These are phyloP conservation scores for Lepidium sativum DNA, from an alignment of 345 rosid genomes.

Conservation along the genomic window DNA sequence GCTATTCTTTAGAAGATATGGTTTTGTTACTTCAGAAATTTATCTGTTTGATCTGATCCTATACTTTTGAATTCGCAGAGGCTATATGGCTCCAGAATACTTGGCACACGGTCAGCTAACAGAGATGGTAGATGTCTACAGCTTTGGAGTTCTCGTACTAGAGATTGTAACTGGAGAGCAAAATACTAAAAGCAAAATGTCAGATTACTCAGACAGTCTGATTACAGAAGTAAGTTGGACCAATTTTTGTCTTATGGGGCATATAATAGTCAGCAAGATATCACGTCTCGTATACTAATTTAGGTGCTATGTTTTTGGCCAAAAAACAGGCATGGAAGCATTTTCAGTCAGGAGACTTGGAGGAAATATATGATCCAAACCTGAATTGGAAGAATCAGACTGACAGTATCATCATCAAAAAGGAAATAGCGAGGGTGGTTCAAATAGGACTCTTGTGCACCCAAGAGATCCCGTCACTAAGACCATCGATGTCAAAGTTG, in stretches of 20 bases:
- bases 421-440: conserved; percentile 53
- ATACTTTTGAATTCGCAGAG: conserved; percentile 36
- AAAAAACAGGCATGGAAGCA: conserved; percentile 60
- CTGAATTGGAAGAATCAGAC: conserved; percentile 34
- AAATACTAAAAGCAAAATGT: conserved; percentile 58
- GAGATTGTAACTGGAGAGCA: conserved; percentile 78
- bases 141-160: conserved; percentile 76
- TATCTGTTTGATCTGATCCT: neutral
- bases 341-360: conserved; percentile 57
- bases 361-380: conserved; percentile 67
- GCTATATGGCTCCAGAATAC: conserved; percentile 97
- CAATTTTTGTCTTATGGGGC: neutral
- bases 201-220: conserved; percentile 78
- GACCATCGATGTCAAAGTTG: conserved; percentile 65
- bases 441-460: conserved; percentile 76
- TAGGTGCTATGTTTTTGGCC: neutral
- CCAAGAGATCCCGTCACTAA: conserved; percentile 60
- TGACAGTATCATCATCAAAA: conserved; percentile 34
- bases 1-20: neutral
- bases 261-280: neutral
- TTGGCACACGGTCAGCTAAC: conserved; percentile 87
- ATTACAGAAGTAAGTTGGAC: conserved; percentile 51
- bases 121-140: conserved; percentile 85
- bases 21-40: neutral
- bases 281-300: conserved; percentile 7